Evolutionary conservation across 768 basidiomycete genomes (phyloP).

Genomic region (Ephemerocybe angulata): DNA sequence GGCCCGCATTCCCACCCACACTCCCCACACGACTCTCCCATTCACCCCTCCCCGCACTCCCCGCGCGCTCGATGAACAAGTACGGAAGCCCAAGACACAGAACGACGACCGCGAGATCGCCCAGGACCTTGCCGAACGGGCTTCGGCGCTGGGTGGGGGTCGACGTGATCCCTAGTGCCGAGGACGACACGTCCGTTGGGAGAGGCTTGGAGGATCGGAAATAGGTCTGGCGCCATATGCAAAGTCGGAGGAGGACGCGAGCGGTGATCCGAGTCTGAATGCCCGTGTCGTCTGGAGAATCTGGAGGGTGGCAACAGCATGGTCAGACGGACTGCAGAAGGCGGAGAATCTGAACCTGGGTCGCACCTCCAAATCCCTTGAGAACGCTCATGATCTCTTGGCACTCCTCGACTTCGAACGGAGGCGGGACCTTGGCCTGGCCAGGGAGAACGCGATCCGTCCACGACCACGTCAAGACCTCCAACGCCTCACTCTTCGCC

Average conservation of each 20-base stretch:
- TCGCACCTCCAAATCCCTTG: no score
- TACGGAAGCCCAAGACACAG: constrained; percentile 80
- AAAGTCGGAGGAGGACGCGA: constrained; percentile 63
- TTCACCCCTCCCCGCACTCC: constrained; percentile 57
- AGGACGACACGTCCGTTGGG: constrained; percentile 43
- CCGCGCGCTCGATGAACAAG: constrained; percentile 58
- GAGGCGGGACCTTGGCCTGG: constrained; percentile 51
- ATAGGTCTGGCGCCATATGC: constrained; percentile 69
- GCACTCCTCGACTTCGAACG: constrained; percentile 75
- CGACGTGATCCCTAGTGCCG: constrained; percentile 10
- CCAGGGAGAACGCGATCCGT: constrained; percentile 73
- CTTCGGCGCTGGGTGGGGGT: constrained; percentile 28
- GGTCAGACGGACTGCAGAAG: neutral
- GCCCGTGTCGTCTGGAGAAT: constrained; percentile 33
- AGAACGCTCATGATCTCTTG: constrained; percentile 67
- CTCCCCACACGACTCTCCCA: constrained; percentile 38
- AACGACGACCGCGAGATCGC: constrained; percentile 58
- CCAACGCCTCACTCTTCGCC: constrained; percentile 65
- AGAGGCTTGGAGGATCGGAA: constrained; percentile 69
- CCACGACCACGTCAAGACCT: constrained; percentile 77
- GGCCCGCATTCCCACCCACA: neutral
- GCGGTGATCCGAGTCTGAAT: constrained; percentile 60
- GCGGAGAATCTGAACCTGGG: neutral
- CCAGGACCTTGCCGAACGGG: constrained; percentile 44
- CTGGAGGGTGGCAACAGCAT: constrained; percentile 9